These are phyloP conservation scores for Fusarium neocosmosporiellum DNA, from an alignment of 2,329 filamentous ascomycete species.

Conservation along the genomic window DNA sequence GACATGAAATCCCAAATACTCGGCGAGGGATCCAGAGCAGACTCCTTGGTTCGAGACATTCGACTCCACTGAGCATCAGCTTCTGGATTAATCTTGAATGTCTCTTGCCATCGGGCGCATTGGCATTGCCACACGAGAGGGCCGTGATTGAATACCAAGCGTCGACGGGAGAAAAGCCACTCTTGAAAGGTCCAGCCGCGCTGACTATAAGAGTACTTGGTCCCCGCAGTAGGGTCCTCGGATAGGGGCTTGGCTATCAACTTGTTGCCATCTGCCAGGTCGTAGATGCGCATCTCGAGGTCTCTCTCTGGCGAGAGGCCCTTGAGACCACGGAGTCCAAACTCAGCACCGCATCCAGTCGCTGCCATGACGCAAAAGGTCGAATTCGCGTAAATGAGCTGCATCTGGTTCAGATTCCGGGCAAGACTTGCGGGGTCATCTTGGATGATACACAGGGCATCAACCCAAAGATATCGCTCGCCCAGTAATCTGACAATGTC, in stretches of 20 bases:
- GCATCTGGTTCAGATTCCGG: conserved; percentile 24
- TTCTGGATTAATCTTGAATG: neutral
- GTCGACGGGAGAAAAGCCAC: conserved; percentile 18
- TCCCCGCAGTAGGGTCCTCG: neutral
- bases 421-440: conserved; percentile 11
- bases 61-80: conserved; percentile 2
- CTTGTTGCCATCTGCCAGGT: conserved; percentile 11
- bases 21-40: conserved; percentile 10
- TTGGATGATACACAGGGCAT: conserved; percentile 20
- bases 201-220: conserved; percentile 21
- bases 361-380: conserved; percentile 16
- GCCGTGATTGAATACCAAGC: conserved; percentile 4
- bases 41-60: neutral
- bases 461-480: conserved; percentile 21
- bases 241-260: neutral
- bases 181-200: conserved; percentile 27
- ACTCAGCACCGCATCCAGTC: conserved; percentile 17
- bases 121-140: conserved; percentile 20
- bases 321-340: conserved; percentile 14
- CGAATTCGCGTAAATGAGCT: conserved; percentile 19
- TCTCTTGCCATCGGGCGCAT: conserved; percentile 16
- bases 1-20: conserved; percentile 21
- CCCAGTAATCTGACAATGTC: conserved; percentile 6
- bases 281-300: conserved; percentile 12
- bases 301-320: conserved; percentile 5